Conservation (phyloP, 129 eudicot genomes). For the Ambrosia artemisiifolia region DNA sequence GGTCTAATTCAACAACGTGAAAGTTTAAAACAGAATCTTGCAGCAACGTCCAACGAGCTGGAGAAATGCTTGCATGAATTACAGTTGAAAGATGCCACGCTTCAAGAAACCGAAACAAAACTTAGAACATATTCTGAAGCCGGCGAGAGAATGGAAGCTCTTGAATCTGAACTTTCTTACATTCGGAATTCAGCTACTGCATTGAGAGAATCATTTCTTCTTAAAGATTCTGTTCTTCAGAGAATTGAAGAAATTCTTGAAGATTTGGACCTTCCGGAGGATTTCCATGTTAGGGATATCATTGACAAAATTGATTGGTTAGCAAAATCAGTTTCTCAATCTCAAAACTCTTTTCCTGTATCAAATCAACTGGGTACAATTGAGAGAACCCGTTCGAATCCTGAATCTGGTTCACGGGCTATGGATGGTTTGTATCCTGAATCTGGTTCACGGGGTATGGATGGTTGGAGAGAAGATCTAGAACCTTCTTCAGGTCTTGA, state of each 20-base stretch:
- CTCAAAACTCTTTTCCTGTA: slow-evolving; percentile 50
- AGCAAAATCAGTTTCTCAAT: slow-evolving; percentile 66
- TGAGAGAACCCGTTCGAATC: slow-evolving; percentile 50
- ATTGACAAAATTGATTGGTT: slow-evolving; percentile 90
- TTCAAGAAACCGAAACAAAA: slow-evolving; percentile 72
- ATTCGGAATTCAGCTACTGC: slow-evolving; percentile 99
- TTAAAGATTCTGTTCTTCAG: slow-evolving; percentile 89
- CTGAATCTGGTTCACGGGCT: slow-evolving; percentile 52
- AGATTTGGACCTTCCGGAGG: slow-evolving; percentile 87
- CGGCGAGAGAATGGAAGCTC: slow-evolving; percentile 97
- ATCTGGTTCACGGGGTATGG: slow-evolving; percentile 42
- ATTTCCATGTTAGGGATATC: slow-evolving; percentile 71
- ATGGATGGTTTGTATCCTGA: slow-evolving; percentile 52
- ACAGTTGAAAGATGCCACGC: slow-evolving; percentile 62
- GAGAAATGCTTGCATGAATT: slow-evolving; percentile 77
- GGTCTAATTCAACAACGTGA: slow-evolving; percentile 93
- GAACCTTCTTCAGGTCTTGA: slow-evolving; percentile 35
- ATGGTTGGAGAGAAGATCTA: slow-evolving; percentile 61
- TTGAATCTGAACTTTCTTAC: slow-evolving; percentile 96
- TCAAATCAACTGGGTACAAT: slow-evolving; percentile 57
- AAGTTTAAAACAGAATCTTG: slow-evolving; percentile 73
- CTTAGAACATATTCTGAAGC: slow-evolving; percentile 84
- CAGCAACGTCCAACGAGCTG: slow-evolving; percentile 64
- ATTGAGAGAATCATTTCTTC: slow-evolving; percentile 82
- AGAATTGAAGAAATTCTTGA: slow-evolving; percentile 88